Evolutionary conservation across 768 basidiomycete genomes (phyloP).

Genomic region (Amanita phalloides): DNA sequence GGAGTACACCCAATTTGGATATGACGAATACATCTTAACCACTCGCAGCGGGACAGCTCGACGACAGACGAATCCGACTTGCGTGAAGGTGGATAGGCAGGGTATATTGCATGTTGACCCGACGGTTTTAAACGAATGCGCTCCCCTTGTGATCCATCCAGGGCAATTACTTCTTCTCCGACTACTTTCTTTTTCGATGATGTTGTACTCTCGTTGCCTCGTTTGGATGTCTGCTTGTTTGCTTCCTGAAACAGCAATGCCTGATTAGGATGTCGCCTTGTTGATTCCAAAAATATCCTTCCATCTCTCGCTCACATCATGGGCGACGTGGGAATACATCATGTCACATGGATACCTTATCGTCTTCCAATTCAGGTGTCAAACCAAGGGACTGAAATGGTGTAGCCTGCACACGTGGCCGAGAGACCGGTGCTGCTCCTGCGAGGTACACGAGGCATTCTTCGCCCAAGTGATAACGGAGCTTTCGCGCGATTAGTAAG

Average conservation of each 20-base stretch:
- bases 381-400: background rate
- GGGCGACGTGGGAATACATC: conserved; percentile 1
- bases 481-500: no score
- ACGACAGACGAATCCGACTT: conserved; percentile 12
- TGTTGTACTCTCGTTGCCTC: background rate
- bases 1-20: conserved; percentile 36
- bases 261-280: background rate
- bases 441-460: no score
- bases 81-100: conserved; percentile 21
- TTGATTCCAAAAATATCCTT: background rate
- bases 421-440: no score
- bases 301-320: background rate
- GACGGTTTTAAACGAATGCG: conserved; percentile 2
- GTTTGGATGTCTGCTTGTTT: conserved; percentile 6
- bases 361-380: background rate
- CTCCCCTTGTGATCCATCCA: background rate
- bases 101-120: background rate
- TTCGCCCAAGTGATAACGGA: no score
- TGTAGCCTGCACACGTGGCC: background rate
- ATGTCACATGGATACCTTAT: background rate
- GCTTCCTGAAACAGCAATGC: background rate
- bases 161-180: background rate
- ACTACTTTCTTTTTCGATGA: background rate
- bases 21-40: conserved; percentile 15
- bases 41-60: conserved; percentile 6